Evolutionary conservation across 768 basidiomycete species (phyloP), one percentile per base, ranked within the genome.

Genomic region (Cyclocybe cylindracea): DNA sequence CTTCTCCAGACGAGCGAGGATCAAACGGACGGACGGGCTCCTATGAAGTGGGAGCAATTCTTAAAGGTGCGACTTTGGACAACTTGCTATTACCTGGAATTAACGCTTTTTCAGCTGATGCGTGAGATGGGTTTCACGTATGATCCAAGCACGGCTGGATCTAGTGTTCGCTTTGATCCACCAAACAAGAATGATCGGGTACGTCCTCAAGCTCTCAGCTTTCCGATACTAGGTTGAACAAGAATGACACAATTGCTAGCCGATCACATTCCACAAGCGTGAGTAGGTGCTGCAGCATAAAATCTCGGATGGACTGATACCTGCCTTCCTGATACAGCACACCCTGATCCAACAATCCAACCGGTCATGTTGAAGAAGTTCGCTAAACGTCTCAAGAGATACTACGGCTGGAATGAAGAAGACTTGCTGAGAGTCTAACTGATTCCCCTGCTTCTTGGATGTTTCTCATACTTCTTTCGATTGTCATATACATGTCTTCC

Each of bases 1-100:
- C 67, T 91, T 6, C 62, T 91, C 51, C 72, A 74, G 37, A 80
- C 81, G 6, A 68, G 77, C 34, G 75, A 80, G 29, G 82, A 84
- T 48, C 78, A 82, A 44, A 82, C 75, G 51, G 70, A 76, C 52
- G 85, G 84, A 5, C 63, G 73, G 44, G 70, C 76, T 18, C 64
- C 80, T 16, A 83, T 93, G 85, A 85, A 86, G 54, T 91, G 91
- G 91, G 87, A 91, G 34, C 71, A 81, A 50, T 90, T 93, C 64
- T 63, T 91, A 33, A 87, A 83, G 75, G 91, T 87, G 50, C 44
- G 69, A 47, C 31, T 38, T 16, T 40, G 48, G 13, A 48, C 6
- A 19, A 29, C 9, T 8, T 50, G 5, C 7, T 51, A 18, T 44
- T 3, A 13, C 4, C 16, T 6, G 47, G 39, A 11, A 10, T 33